phyloP scores from a whole-genome alignment of 768 basidiomycete genomes.

The Rhizopogon roseolus region DNA sequence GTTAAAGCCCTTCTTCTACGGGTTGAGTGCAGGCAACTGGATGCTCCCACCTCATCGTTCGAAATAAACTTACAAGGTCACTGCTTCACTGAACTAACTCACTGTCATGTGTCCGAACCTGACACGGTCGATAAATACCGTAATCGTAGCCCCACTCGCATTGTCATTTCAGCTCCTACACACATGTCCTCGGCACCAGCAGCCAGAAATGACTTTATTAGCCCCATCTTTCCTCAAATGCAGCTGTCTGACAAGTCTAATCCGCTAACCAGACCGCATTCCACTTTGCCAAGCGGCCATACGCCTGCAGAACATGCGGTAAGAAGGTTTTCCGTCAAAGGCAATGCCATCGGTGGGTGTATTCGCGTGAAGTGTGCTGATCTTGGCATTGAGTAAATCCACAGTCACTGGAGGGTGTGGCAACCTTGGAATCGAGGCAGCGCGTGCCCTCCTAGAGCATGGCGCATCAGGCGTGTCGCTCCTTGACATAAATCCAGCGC shows the following conservation, averaged over 20 bases:
- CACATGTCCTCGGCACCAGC: conserved; percentile 6
- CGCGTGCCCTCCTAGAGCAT: conserved; percentile 40
- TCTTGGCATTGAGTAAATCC: background rate
- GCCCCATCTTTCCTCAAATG: conserved; percentile 27
- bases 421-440: conserved; percentile 30
- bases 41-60: too few species aligned
- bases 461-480: conserved; percentile 27
- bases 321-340: conserved; percentile 31
- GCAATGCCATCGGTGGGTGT: conserved; percentile 36
- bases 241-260: conserved; percentile 27
- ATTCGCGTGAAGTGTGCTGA: background rate
- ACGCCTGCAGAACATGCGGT: conserved; percentile 23
- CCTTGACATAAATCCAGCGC: conserved; percentile 17
- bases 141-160: too few species aligned
- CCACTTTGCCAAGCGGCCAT: conserved; percentile 12
- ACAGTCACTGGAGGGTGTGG: conserved; percentile 43
- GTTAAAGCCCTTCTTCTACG: too few species aligned
- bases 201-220: conserved; percentile 21
- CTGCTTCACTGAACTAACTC: too few species aligned
- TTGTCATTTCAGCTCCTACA: background rate
- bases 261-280: conserved; percentile 24
- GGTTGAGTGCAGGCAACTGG: too few species aligned
- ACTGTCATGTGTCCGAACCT: too few species aligned
- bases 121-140: too few species aligned
- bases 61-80: too few species aligned